These are phyloP conservation scores for Suillus variegatus DNA, from an alignment of 768 basidiomycete genomes.

Conservation along the genomic window DNA sequence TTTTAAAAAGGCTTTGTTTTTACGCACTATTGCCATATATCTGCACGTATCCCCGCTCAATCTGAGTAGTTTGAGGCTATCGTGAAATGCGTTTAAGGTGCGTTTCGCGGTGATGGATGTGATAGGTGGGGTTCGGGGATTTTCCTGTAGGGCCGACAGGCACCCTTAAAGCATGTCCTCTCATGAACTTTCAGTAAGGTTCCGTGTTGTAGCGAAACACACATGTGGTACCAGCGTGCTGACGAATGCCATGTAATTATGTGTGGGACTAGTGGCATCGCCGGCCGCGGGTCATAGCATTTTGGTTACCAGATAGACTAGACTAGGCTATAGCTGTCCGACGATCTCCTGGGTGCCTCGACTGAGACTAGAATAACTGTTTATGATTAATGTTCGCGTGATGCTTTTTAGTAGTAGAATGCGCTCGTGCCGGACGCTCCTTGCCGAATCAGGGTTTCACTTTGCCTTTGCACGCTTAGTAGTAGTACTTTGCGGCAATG, in stretches of 20 bases:
- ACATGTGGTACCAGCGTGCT: too few relatives aligned
- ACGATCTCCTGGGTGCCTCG: neutral
- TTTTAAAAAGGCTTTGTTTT: constrained; percentile 21
- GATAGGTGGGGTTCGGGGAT: neutral
- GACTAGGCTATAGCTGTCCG: too few relatives aligned
- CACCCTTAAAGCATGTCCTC: neutral
- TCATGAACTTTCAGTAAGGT: neutral
- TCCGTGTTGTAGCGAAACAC: too few relatives aligned
- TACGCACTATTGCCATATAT: constrained; percentile 27
- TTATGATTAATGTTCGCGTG: neutral
- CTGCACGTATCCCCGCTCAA: constrained; percentile 32
- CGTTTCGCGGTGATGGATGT: neutral
- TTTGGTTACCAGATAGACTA: too few relatives aligned
- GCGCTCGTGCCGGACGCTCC: neutral
- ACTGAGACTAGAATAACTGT: neutral
- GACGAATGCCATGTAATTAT: too few relatives aligned
- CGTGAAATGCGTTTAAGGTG: neutral
- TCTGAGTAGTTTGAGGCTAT: neutral
- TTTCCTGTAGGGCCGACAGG: neutral
- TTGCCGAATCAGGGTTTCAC: neutral
- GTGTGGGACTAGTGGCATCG: neutral
- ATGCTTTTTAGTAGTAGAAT: constrained; percentile 4
- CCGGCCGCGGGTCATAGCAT: neutral
- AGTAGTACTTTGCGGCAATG: neutral
- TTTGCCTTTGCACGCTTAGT: neutral